phyloP scores from a whole-genome alignment of 192 early-diverging fungal species.

The Coemansia sp. region DNA sequence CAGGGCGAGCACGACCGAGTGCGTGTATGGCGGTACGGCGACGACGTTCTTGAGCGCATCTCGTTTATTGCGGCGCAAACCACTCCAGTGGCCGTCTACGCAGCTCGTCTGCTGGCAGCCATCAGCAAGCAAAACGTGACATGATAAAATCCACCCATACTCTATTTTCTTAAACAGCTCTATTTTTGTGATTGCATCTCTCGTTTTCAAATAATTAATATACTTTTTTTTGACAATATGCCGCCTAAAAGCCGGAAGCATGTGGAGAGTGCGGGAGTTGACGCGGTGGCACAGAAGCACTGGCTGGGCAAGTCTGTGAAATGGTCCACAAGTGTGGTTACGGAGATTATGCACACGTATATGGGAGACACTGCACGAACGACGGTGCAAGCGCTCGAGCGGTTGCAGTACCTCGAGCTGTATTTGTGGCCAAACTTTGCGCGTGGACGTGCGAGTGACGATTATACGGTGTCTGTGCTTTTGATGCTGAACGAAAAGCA shows the following conservation, averaged over 20 bases:
- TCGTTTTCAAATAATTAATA: neutral
- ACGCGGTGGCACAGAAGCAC: slow-evolving; percentile 6
- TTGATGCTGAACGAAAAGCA: slow-evolving; percentile 91
- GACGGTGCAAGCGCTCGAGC: slow-evolving; percentile 25
- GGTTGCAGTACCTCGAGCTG: slow-evolving; percentile 39
- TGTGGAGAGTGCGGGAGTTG: neutral
- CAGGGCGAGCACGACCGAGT: slow-evolving; percentile 30
- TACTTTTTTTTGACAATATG: neutral
- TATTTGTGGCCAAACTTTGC: slow-evolving; percentile 80
- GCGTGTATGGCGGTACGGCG: slow-evolving; percentile 38
- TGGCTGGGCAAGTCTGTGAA: slow-evolving; percentile 3
- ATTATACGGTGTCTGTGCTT: slow-evolving; percentile 74
- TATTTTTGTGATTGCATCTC: neutral
- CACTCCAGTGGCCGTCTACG: slow-evolving; percentile 18
- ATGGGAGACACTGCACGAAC: slow-evolving; percentile 2
- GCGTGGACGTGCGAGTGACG: slow-evolving; percentile 16
- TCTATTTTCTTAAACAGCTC: neutral
- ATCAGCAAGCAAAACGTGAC: slow-evolving; percentile 17
- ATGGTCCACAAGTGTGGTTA: slow-evolving; percentile 15
- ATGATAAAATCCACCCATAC: neutral
- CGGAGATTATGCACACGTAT: slow-evolving; percentile 12
- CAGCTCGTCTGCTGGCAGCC: slow-evolving; percentile 27
- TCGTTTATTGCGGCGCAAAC: slow-evolving; percentile 31
- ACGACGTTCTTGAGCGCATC: slow-evolving; percentile 44
- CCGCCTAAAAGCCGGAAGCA: neutral